These are phyloP conservation scores for Nothomitra cinnamomea DNA, from an alignment of 2,329 filamentous ascomycete genomes.

Conservation along the genomic window DNA sequence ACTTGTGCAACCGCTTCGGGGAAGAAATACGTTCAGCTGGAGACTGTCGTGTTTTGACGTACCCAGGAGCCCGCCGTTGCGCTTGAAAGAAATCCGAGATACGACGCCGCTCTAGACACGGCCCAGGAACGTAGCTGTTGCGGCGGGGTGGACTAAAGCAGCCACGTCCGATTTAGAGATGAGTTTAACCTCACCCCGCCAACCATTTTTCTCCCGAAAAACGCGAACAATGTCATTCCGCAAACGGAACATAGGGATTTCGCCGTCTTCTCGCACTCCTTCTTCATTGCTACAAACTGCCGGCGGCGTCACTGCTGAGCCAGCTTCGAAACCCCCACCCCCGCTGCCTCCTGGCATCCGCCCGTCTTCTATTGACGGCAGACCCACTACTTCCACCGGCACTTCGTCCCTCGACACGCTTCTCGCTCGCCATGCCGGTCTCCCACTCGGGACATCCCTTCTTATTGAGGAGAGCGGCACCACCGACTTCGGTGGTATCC, in stretches of 20 bases:
- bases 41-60: no score
- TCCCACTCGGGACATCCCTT: slow-evolving; percentile 65
- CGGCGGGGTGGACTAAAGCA: neutral
- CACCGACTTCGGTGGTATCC: slow-evolving; percentile 76
- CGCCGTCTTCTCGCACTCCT: slow-evolving; percentile 22
- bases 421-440: slow-evolving; percentile 69
- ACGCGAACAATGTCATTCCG: slow-evolving; percentile 43
- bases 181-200: neutral
- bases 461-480: slow-evolving; percentile 80
- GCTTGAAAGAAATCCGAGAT: neutral
- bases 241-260: slow-evolving; percentile 45
- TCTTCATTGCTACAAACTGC: slow-evolving; percentile 12
- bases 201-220: neutral
- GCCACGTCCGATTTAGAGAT: neutral
- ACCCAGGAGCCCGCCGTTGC: no score
- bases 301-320: slow-evolving; percentile 9
- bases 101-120: neutral
- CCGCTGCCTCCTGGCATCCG: slow-evolving; percentile 39
- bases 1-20: no score
- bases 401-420: slow-evolving; percentile 71
- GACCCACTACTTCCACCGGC: slow-evolving; percentile 79
- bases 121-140: no score
- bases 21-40: no score
- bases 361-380: slow-evolving; percentile 76
- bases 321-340: slow-evolving; percentile 13